phyloP scores from a whole-genome alignment of 352 stramenopile species.

The Globisporangium sylvaticum region DNA sequence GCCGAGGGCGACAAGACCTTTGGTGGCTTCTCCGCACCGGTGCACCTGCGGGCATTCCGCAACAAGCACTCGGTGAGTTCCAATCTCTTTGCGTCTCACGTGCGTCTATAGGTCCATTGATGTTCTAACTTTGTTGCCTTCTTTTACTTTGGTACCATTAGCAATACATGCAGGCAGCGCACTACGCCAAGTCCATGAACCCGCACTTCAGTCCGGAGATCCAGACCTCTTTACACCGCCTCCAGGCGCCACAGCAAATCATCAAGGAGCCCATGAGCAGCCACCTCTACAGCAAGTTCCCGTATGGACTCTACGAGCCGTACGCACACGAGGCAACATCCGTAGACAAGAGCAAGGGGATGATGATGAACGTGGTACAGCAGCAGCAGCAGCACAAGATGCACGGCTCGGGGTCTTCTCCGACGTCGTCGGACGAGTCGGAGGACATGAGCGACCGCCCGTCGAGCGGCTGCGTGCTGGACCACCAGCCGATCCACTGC shows the following conservation, averaged over 20 bases:
- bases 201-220: conserved; percentile 17
- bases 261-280: conserved; percentile 11
- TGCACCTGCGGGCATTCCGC: conserved; percentile 43
- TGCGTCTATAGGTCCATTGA: too few relatives aligned
- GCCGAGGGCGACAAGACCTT: conserved; percentile 40
- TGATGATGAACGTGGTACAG: background rate
- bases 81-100: background rate
- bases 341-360: conserved; percentile 1
- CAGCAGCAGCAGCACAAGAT: conserved; percentile 3
- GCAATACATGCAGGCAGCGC: conserved; percentile 12
- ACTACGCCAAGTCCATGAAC: conserved; percentile 8
- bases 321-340: conserved; percentile 22
- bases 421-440: conserved; percentile 23
- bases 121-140: background rate
- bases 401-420: background rate
- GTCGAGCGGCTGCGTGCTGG: conserved; percentile 22
- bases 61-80: conserved; percentile 38
- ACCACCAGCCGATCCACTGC: conserved; percentile 17
- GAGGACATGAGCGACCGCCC: conserved; percentile 17
- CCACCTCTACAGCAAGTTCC: conserved; percentile 24
- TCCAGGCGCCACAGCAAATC: conserved; percentile 12
- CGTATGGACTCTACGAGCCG: conserved; percentile 27
- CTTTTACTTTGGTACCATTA: background rate
- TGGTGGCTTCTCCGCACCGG: conserved; percentile 36
- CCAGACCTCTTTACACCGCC: conserved; percentile 13